Evolutionary conservation across 208 protist genomes (phyloP).

Genomic region (Crithidia expoeki): DNA sequence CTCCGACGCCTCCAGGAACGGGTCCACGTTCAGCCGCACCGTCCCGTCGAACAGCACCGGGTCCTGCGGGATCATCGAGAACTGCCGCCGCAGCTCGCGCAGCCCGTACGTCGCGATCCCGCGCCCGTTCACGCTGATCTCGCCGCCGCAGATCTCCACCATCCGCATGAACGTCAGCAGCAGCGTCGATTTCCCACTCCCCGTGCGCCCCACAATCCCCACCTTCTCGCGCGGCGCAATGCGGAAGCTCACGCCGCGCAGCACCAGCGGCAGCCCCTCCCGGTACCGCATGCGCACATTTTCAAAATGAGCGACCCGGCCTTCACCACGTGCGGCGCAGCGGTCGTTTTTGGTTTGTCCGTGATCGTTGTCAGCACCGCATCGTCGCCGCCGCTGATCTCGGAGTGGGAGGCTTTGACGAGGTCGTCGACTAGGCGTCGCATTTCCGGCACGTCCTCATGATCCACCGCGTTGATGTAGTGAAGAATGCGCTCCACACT

Average conservation of each 20-base stretch:
- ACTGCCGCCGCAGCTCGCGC: constrained; percentile 60
- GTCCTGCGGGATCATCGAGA: too few species aligned
- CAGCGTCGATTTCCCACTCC: constrained; percentile 88
- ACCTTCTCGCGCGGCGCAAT: constrained; percentile 81
- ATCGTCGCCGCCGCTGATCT: neutral
- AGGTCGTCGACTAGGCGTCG: constrained; percentile 1
- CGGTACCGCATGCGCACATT: constrained; percentile 73
- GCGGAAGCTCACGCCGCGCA: constrained; percentile 51
- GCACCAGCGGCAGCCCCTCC: constrained; percentile 60
- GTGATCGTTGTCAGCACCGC: neutral
- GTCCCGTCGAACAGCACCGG: constrained; percentile 84
- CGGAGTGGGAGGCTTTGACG: neutral
- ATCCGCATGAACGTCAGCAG: constrained; percentile 76
- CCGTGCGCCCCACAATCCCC: constrained; percentile 83
- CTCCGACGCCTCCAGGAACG: constrained; percentile 41
- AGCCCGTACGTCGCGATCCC: constrained; percentile 42
- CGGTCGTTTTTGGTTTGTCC: constrained; percentile 3
- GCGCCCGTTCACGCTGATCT: constrained; percentile 49
- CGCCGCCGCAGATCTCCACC: constrained; percentile 60
- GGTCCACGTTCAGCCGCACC: constrained; percentile 78
- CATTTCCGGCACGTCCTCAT: constrained; percentile 55
- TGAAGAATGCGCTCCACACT: constrained; percentile 79
- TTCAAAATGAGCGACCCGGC: constrained; percentile 58
- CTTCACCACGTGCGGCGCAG: constrained; percentile 14
- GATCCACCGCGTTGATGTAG: constrained; percentile 75